Evolutionary conservation across 2,329 filamentous ascomycete genomes (phyloP), one percentile per base, ranked within the genome.

Genomic region (Xylariaceae sp.): DNA sequence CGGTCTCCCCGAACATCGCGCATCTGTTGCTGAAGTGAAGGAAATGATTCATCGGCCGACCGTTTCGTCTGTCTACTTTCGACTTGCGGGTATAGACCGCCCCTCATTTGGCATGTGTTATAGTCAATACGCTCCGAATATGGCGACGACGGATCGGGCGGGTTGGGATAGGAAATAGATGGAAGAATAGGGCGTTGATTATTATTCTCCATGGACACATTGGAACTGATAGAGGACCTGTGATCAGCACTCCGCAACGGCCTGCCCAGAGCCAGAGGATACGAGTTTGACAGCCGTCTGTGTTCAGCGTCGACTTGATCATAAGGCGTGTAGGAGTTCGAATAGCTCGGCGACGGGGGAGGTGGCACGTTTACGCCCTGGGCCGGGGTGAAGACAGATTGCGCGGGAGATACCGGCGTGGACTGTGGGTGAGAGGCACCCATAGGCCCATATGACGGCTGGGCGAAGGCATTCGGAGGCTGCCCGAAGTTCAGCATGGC

Each of bases 361-460:
- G 56, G 53, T 0, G 58, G 58, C 7, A 59, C 12, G 26, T 56
- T 59, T 4, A 47, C 44, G 3, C 44, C 40, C n/a, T 52, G 50
- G 6, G 32, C 39, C n/a, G 61, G 59, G 4, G 65, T 62, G 51
- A 67, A 67, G 2, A 60, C 60, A 1, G 64, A 50, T 31, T 65
- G 64, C 3, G 65, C 65, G 37, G 66, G 66, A 47, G 66, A 68
- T 1, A 66, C 66, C 1, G 66, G 66, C 3, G 66, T 65, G 0
- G 66, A 68, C 43, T 66, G 65, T 11, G 61, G 57, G 9, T 61
- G 57, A 1, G 63, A 61, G 31, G 55, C 49, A 12, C 60, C 55
- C 12, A 64, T 56, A 5, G 66, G 61, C 11, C 60, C 65, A 31
- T 64, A 68, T 39, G 64, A 66, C 48, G 64, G 65, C 39, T 66